Base-by-base conservation (phyloP, 305 asterid species). In the Fraxinus dipetala region DNA sequence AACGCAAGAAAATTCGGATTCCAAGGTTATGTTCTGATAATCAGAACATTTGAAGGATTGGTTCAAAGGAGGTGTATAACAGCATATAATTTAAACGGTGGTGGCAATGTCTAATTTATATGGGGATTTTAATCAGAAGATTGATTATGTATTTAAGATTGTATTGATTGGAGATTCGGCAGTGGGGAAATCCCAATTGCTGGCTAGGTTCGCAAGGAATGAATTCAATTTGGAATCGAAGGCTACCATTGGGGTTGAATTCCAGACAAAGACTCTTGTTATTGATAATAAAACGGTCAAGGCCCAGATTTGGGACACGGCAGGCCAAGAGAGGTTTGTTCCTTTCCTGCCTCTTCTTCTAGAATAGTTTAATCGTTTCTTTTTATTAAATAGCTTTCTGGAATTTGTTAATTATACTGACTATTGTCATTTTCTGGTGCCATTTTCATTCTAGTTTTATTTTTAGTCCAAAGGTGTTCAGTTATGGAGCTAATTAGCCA, bases 161-260 rank as follows among this genome's bases (percentile, higher is more conserved):
- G 86, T 84, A 28, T 70, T 84, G 22, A 80, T 84, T 7, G 86
- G 86, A 0, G 86, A 84, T 32, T 84, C 84, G 26, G 86, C 86
- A 3, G 86, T 84, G 70, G 86, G 84, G 1, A 84, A 80, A 61
- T 75, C 86, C 11, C 81, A 84, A 54, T 75, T 84, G 7, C 40
- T 84, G 5, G 76, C 86, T 16, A 79, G 86, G 11, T 84, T 76
- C 22, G 81, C 86, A 1, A 80, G 84, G 6, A 77, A 80, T 54
- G 86, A 80, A 67, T 84, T 84, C 48, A 76, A 76, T 48, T 5
- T 56, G 26, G 84, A 84, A 61, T 84, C 86, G 3, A 84, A 84
- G 77, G 78, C 86, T 36, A 84, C 86, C 22, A 80, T 84, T 72
- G 86, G 86, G 5, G 86, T 84, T 76, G 86, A 84, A 43, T 84